Percentiles rank a stretch among this genome's conserved stretches.
Conservation (phyloP, 345 rosid species). For the Salix caprea region DNA sequence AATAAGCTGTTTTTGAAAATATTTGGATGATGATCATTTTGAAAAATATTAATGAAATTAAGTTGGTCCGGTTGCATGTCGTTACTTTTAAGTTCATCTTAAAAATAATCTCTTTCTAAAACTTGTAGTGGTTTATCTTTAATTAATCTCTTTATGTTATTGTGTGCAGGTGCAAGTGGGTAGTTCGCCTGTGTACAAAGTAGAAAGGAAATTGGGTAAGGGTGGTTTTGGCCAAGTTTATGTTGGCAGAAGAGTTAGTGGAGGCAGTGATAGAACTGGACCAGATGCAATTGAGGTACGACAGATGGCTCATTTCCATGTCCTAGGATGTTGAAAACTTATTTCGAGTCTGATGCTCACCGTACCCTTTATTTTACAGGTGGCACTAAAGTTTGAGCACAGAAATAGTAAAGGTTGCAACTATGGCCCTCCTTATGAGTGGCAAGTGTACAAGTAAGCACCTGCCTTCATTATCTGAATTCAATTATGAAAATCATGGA, state of each 20-base stretch:
- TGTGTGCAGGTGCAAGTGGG: constrained; percentile 29
- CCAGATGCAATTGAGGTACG: constrained; percentile 32
- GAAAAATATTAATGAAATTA: neutral
- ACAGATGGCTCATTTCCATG: neutral
- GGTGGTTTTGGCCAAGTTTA: constrained; percentile 37
- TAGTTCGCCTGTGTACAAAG: constrained; percentile 26
- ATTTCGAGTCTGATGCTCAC: neutral
- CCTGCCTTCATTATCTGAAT: neutral
- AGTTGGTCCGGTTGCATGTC: neutral
- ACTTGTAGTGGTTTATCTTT: neutral
- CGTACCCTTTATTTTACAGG: constrained; percentile 12
- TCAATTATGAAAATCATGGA: neutral
- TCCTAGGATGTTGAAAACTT: neutral
- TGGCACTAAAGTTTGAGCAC: constrained; percentile 32
- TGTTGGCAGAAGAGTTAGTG: constrained; percentile 28
- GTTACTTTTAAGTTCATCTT: neutral
- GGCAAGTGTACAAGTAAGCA: constrained; percentile 33
- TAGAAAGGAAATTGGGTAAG: constrained; percentile 34
- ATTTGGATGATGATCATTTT: neutral
- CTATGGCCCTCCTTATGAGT: constrained; percentile 35
- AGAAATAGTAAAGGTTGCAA: constrained; percentile 35
- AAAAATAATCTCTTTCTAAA: neutral
- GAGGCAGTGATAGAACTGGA: constrained; percentile 27
- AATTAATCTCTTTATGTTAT: neutral
- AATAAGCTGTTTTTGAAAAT: neutral